Base-by-base conservation (phyloP, 2,329 filamentous ascomycete species). In the Fusarium sp. region DNA sequence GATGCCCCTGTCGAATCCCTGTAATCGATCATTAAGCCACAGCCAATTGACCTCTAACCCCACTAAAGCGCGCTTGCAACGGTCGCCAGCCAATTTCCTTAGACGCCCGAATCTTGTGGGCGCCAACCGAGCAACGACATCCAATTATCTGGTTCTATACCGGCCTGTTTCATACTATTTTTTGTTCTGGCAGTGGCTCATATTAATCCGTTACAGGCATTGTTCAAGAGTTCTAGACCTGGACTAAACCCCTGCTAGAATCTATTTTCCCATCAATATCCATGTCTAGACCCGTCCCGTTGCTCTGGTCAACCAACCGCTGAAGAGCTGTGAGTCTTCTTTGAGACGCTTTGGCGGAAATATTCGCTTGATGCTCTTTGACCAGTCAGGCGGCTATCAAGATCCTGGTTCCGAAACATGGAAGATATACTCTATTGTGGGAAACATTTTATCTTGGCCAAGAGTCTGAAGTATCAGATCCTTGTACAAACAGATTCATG, bases 301-400 rank as follows among this genome's bases (percentile, higher is more conserved):
- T 24, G 52, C 53, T 59, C n/a, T 52, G 64, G 58, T 47, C 41
- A 60, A 45, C 64, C 65, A 68, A 68, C 58, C 64, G 27, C 25
- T 44, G 40, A 41, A 44, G 43, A 10, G 58, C 48, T 64, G 51
- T 64, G 59, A 69, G 45, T 69, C 65, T 69, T 45, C 16, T 48
- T 13, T 48, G 38, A 49, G 51, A 49, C 58, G 38, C 44, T 22
- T 40, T 60, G 49, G 29, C 44, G 52, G 65, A 58, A 38, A 44
- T 43, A 54, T 34, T 54, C 32, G 32, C 18, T 41, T 54, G 22
- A 49, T 24, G 22, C 20, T 62, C 69, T 60, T 48, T 49, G 18
- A 38, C 62, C 70, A 74, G 52, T 69, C 62, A 58, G 67, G 72
- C 67, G 72, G 67, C 70, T 74, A 74, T 66, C 54, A 52, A 65